Evolutionary conservation across 805 yeast genomes (phyloP).

Genomic region (Gaillardinia entomophila): DNA sequence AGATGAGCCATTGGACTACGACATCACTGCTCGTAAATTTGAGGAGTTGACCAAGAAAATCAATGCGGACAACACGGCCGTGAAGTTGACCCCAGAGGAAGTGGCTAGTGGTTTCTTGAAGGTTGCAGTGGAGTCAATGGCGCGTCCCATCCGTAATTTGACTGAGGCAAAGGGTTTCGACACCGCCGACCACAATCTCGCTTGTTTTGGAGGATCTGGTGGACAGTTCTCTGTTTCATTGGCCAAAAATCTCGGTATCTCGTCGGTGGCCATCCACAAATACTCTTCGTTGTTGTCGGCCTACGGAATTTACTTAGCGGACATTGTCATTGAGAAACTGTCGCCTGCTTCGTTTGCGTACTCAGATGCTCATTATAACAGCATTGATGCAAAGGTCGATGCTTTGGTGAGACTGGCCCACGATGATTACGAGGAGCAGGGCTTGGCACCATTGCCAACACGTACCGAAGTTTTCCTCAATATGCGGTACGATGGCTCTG

Average conservation of each 20-base stretch:
- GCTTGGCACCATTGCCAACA: slow-evolving; percentile 37
- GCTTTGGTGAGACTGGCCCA: slow-evolving; percentile 39
- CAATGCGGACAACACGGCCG: slow-evolving; percentile 4
- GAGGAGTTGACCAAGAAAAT: slow-evolving; percentile 1
- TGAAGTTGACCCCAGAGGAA: slow-evolving; percentile 19
- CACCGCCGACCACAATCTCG: slow-evolving; percentile 25
- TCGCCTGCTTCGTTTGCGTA: slow-evolving; percentile 26
- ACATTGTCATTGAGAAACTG: slow-evolving; percentile 32
- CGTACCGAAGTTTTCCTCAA: slow-evolving; percentile 62
- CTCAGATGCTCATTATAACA: slow-evolving; percentile 17
- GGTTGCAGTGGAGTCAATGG: slow-evolving; percentile 49
- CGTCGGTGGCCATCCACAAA: slow-evolving; percentile 25
- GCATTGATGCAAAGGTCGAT: slow-evolving; percentile 41
- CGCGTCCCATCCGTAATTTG: slow-evolving; percentile 79
- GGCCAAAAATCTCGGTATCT: slow-evolving; percentile 23
- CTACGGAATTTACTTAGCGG: slow-evolving; percentile 28
- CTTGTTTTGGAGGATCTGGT: slow-evolving; percentile 35
- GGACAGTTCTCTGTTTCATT: slow-evolving; percentile 26
- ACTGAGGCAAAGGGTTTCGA: slow-evolving; percentile 50
- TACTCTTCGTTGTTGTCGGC: slow-evolving; percentile 31
- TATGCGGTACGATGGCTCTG: slow-evolving; percentile 84
- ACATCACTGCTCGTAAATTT: slow-evolving; percentile 1
- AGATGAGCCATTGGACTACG: slow-evolving; percentile 26
- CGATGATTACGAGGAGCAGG: slow-evolving; percentile 41
- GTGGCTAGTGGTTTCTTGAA: slow-evolving; percentile 29